phyloP scores from a whole-genome alignment of 78 protist genomes.

The Dictyostelium purpureum region DNA sequence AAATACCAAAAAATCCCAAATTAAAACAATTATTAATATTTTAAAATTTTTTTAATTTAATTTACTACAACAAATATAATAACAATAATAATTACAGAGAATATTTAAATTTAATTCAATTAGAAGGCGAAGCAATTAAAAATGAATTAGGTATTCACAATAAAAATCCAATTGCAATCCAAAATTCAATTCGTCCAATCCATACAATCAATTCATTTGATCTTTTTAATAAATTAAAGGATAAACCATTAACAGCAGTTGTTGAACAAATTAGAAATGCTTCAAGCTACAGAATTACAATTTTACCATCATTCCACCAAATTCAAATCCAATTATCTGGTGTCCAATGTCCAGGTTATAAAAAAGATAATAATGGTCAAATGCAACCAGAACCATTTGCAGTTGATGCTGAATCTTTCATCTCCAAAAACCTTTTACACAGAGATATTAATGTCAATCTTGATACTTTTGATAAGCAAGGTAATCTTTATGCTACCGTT shows the following conservation, averaged over 20 bases:
- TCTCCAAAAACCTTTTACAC: conserved; percentile 36
- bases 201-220: conserved; percentile 19
- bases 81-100: conserved; percentile 3
- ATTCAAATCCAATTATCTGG: conserved; percentile 49
- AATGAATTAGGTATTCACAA: conserved; percentile 61
- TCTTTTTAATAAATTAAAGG: conserved; percentile 35
- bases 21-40: background rate
- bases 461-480: conserved; percentile 73
- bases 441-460: conserved; percentile 63
- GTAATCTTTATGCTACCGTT: conserved; percentile 55
- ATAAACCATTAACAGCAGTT: conserved; percentile 38
- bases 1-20: background rate
- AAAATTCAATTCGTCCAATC: conserved; percentile 32
- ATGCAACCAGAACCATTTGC: conserved; percentile 68
- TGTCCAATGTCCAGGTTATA: conserved; percentile 62
- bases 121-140: conserved; percentile 32
- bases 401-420: conserved; percentile 35
- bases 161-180: conserved; percentile 46
- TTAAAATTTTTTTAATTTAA: background rate
- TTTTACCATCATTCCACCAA: conserved; percentile 57
- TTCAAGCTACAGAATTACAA: conserved; percentile 12
- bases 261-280: conserved; percentile 68
- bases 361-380: conserved; percentile 2
- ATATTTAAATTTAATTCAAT: conserved; percentile 30
- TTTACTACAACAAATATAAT: background rate